Evolutionary conservation across 257 asterid genomes (phyloP).

Genomic region (Ajuga chamaepitys): DNA sequence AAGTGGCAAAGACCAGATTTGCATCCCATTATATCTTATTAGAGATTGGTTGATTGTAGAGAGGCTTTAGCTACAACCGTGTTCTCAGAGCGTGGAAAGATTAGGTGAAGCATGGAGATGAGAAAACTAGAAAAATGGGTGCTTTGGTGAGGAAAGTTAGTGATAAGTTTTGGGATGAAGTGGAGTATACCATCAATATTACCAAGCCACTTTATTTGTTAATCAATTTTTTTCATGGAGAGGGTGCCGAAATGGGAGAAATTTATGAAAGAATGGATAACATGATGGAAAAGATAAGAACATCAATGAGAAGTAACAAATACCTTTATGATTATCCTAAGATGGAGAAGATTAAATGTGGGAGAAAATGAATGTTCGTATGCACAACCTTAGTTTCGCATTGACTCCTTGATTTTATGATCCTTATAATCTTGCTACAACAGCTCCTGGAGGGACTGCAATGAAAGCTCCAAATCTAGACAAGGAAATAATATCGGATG

Average conservation of each 20-base stretch:
- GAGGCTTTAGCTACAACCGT: background rate
- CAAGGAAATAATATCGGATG: background rate
- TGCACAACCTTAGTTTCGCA: constrained; percentile 13
- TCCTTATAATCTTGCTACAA: background rate
- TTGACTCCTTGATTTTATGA: constrained; percentile 6
- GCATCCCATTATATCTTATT: background rate
- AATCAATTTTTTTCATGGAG: background rate
- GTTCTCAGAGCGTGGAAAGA: background rate
- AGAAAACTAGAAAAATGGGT: background rate
- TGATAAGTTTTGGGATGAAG: background rate
- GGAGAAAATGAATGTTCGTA: background rate
- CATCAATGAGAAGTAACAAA: background rate
- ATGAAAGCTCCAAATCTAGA: constrained; percentile 6
- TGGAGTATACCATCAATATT: background rate
- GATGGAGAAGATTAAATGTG: background rate
- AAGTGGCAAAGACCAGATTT: constrained; percentile 10
- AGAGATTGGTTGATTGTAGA: background rate
- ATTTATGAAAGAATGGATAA: background rate
- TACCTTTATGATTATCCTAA: background rate
- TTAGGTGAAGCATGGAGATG: background rate
- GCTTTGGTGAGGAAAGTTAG: background rate
- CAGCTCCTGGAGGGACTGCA: background rate
- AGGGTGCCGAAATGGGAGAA: background rate
- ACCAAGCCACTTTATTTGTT: background rate
- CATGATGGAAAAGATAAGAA: background rate